phyloP scores from a whole-genome alignment of 1,139 yeast genomes.

The Wickerhamiella pararugosa region DNA sequence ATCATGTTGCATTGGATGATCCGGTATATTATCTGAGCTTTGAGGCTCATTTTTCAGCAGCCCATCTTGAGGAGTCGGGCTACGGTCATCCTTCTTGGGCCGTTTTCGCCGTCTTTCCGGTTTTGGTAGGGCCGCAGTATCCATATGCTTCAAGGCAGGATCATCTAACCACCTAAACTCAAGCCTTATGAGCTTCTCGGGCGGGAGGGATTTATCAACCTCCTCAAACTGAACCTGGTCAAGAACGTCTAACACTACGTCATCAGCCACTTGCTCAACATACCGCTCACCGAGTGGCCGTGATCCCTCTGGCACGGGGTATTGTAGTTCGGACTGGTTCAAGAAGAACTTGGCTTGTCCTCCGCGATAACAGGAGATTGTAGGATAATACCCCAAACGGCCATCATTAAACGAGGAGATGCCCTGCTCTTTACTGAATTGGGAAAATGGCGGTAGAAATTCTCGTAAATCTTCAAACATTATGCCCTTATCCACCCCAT shows the following conservation, averaged over 20 bases:
- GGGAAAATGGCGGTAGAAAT: conserved; percentile 61
- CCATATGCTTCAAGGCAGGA: no score
- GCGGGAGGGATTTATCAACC: neutral
- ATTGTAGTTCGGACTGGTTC: conserved; percentile 41
- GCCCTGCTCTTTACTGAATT: conserved; percentile 17
- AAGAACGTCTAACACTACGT: conserved; percentile 63
- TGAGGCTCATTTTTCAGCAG: no score
- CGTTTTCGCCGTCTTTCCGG: no score
- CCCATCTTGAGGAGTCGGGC: no score
- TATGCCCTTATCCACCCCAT: conserved; percentile 53
- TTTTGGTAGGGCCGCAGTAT: no score
- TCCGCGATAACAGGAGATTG: conserved; percentile 65
- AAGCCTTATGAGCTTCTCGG: neutral
- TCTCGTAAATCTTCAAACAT: conserved; percentile 58
- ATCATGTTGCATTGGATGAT: no score
- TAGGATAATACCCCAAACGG: conserved; percentile 78
- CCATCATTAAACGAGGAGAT: conserved; percentile 55
- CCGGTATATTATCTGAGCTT: no score
- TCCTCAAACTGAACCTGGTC: conserved; percentile 60
- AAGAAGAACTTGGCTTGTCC: conserved; percentile 61
- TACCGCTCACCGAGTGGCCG: conserved; percentile 45
- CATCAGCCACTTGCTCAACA: conserved; percentile 62
- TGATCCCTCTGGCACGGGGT: conserved; percentile 24
- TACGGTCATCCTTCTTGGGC: no score
- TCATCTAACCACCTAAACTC: neutral